These are phyloP conservation scores for Suillus weaverae DNA, from an alignment of 768 basidiomycete species.

Conservation along the genomic window DNA sequence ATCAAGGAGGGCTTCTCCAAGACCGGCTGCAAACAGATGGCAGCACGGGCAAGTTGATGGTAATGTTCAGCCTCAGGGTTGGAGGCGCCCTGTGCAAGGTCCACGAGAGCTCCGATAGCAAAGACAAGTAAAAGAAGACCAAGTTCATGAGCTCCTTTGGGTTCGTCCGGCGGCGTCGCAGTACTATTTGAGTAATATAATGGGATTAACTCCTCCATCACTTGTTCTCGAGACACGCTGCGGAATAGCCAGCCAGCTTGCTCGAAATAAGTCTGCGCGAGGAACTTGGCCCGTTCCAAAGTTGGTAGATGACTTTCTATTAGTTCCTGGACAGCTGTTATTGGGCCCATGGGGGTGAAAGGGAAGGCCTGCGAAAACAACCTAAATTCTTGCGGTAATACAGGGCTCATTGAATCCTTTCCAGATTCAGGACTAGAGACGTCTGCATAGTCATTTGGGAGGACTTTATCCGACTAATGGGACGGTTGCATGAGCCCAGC, in stretches of 20 bases:
- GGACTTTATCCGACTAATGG: slow-evolving; percentile 26
- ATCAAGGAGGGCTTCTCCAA: slow-evolving; percentile 70
- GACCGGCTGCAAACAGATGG: slow-evolving; percentile 65
- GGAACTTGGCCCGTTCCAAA: slow-evolving; percentile 46
- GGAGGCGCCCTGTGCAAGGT: slow-evolving; percentile 29
- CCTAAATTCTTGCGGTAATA: slow-evolving; percentile 32
- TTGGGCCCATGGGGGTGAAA: slow-evolving; percentile 57
- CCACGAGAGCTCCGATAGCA: slow-evolving; percentile 53
- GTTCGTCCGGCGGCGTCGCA: slow-evolving; percentile 33
- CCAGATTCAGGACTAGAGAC: slow-evolving; percentile 27
- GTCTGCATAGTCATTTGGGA: slow-evolving; percentile 14
- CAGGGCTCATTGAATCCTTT: slow-evolving; percentile 29
- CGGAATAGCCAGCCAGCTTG: slow-evolving; percentile 56
- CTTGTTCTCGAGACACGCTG: slow-evolving; percentile 45
- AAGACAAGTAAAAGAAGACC: slow-evolving; percentile 50
- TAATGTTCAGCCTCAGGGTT: slow-evolving; percentile 58
- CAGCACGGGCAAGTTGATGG: slow-evolving; percentile 63
- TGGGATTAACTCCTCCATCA: slow-evolving; percentile 43
- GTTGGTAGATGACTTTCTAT: slow-evolving; percentile 56
- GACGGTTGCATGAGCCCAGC: slow-evolving; percentile 11
- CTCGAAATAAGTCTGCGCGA: slow-evolving; percentile 46
- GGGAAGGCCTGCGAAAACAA: slow-evolving; percentile 64
- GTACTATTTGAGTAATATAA: slow-evolving; percentile 37
- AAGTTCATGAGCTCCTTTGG: slow-evolving; percentile 48
- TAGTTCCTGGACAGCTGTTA: slow-evolving; percentile 46